Percentiles rank a stretch among this genome's conserved stretches.
phyloP scores from a whole-genome alignment of 176 grass and related monocot species.

The Metroxylon sagu region DNA sequence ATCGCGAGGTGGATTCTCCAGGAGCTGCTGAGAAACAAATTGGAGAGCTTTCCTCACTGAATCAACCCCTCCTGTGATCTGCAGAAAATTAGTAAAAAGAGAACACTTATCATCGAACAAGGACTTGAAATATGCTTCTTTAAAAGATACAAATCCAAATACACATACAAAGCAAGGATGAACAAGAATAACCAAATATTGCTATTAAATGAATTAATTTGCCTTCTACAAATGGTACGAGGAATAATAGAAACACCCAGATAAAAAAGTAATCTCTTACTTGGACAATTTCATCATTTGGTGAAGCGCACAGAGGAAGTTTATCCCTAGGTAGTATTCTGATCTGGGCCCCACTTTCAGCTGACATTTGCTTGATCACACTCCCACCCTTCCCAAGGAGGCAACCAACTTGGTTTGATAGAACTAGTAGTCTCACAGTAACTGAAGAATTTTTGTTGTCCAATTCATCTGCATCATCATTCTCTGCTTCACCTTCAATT shows the following conservation, averaged over 20 bases:
- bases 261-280: slow-evolving; percentile 25
- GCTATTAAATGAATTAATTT: no score
- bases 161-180: no score
- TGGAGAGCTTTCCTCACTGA: slow-evolving; percentile 77
- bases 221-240: no score
- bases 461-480: slow-evolving; percentile 30
- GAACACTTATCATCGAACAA: no score
- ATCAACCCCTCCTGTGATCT: slow-evolving; percentile 59
- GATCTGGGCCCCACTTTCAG: slow-evolving; percentile 64
- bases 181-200: no score
- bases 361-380: slow-evolving; percentile 72
- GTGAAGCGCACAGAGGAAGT: slow-evolving; percentile 64
- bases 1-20: slow-evolving; percentile 53
- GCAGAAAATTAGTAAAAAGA: slow-evolving; percentile 14
- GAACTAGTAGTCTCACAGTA: slow-evolving; percentile 68
- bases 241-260: no score
- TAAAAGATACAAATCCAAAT: no score
- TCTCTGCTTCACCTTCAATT: slow-evolving; percentile 37
- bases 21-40: slow-evolving; percentile 47
- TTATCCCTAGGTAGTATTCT: slow-evolving; percentile 69
- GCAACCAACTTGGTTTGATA: slow-evolving; percentile 73
- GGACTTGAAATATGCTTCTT: no score
- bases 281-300: slow-evolving; percentile 73
- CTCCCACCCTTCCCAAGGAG: slow-evolving; percentile 74
- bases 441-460: slow-evolving; percentile 29